Evolutionary conservation across 164 flowering plant genomes (phyloP), one percentile per base, ranked within the genome.

Genomic region (Sedum album): DNA sequence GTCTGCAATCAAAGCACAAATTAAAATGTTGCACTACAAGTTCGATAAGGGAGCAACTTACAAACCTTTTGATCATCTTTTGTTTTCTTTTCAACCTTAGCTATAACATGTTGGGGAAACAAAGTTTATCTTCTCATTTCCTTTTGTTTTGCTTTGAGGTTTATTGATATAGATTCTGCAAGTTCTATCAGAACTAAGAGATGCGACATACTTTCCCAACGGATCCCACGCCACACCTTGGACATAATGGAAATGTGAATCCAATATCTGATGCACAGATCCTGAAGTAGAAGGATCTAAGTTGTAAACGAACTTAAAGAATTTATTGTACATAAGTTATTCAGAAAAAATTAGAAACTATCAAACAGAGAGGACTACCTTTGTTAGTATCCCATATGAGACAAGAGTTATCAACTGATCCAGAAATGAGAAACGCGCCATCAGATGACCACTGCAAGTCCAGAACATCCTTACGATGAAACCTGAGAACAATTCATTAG

Each of bases 221-320:
- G 99, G 99, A 73, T 95, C 97, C 97, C 96, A 95, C 51, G 99
- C 90, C 39, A 92, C 99, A 61, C 99, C 99, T 77, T 95, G 99
- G 72, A 95, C 99, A 79, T 95, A 95, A 82, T 95, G 97, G 67
- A 70, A 73, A 83, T 95, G 97, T 33, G 81, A 83, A 78, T 92
- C 97, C 81, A 95, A 77, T 77, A 88, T 90, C 83, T 95, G 99
- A 78, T 82, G 87, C 33, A 88, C 97, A 61, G 96, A 85, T 70
- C 97, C 99, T 95, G 81, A 68, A 73, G 39, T 51, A 21, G 20
- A 74, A 39, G 68, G 31, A 69, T 5, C 51, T 5, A 21, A 18
- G 39, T 55, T 31, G 1, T 23, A 63, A 20, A 35, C 31, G 63
- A 17, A 57, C 14, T 38, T 7, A 20, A 64, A 20, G 17, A 63